A percentile compares a stretch with the other conserved stretches of the same genome.
Conservation (phyloP, 2,329 filamentous ascomycete species). For the Cladosporium sp. region DNA sequence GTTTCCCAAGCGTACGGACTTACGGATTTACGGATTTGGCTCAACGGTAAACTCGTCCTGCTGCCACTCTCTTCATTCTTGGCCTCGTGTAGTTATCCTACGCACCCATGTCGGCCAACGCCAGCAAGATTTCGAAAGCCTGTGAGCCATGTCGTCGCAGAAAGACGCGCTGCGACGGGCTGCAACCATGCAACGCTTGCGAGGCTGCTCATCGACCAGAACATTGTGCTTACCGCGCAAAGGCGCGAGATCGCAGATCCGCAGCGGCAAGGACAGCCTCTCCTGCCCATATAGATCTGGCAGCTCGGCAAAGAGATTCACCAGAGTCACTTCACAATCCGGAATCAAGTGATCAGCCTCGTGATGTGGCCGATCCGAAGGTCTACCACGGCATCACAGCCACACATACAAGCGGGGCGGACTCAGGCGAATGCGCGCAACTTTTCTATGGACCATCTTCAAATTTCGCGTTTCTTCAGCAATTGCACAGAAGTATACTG, state of each 20-base stretch:
- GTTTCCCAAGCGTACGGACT: too few relatives aligned
- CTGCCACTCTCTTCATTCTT: too few relatives aligned
- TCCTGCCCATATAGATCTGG: too few relatives aligned
- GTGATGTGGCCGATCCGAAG: neutral
- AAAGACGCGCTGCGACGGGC: slow-evolving; percentile 12
- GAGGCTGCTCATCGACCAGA: neutral
- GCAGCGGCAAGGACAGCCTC: neutral
- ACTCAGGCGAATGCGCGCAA: slow-evolving; percentile 14
- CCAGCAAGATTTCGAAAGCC: slow-evolving; percentile 5
- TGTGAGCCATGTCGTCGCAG: slow-evolving; percentile 14
- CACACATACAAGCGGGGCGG: slow-evolving; percentile 2
- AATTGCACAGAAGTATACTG: slow-evolving; percentile 27
- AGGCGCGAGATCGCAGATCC: slow-evolving; percentile 4
- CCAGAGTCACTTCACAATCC: neutral
- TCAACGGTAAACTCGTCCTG: too few relatives aligned
- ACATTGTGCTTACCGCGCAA: slow-evolving; percentile 11
- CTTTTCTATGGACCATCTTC: slow-evolving; percentile 29
- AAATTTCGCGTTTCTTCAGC: slow-evolving; percentile 30
- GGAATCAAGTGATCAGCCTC: neutral
- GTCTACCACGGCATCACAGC: slow-evolving; percentile 14
- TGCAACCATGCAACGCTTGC: slow-evolving; percentile 11
- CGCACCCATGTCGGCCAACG: neutral
- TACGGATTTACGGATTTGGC: too few relatives aligned
- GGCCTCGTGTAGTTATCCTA: too few relatives aligned
- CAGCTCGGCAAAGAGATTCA: neutral